These are phyloP conservation scores for Telfairia occidentalis DNA, from an alignment of 331 rosid genomes.

Conservation along the genomic window DNA sequence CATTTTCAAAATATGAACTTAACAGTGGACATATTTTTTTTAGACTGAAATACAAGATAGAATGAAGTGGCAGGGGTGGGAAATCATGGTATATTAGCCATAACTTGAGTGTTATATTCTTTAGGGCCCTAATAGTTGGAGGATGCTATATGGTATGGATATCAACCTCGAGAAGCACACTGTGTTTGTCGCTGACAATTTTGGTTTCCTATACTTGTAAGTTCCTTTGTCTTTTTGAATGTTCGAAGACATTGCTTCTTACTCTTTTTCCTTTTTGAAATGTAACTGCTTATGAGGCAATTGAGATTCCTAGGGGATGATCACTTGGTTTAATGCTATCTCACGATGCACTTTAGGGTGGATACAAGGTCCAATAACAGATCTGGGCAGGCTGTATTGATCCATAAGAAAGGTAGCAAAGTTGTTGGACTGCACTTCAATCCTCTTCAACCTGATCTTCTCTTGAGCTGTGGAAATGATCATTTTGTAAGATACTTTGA, in stretches of 20 bases:
- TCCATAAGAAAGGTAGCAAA: constrained; percentile 79
- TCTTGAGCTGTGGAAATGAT: constrained; percentile 87
- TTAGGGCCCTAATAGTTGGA: constrained; percentile 68
- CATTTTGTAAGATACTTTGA: constrained; percentile 56
- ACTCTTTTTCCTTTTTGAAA: not conserved
- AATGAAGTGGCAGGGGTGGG: not conserved
- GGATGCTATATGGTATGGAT: constrained; percentile 96
- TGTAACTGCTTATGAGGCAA: not conserved
- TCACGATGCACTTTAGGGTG: constrained; percentile 38
- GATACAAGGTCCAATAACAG: constrained; percentile 59
- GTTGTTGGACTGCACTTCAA: constrained; percentile 89
- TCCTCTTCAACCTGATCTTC: constrained; percentile 84
- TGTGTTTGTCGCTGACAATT: constrained; percentile 74
- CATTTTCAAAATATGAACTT: too few relatives aligned
- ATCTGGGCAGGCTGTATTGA: constrained; percentile 55
- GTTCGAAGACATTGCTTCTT: not conserved
- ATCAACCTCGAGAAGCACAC: constrained; percentile 59
- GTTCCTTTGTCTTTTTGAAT: constrained; percentile 14
- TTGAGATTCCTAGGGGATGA: not conserved
- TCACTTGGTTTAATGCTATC: not conserved
- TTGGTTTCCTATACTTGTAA: constrained; percentile 70
- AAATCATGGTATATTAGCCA: not conserved
- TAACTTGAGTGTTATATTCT: constrained; percentile 13
- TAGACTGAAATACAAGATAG: not conserved
- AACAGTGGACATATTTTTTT: too few relatives aligned